Percentiles rank a stretch among this genome's conserved stretches.
phyloP scores from a whole-genome alignment of 2,329 filamentous ascomycete genomes.

The Thielaviopsis euricoi region DNA sequence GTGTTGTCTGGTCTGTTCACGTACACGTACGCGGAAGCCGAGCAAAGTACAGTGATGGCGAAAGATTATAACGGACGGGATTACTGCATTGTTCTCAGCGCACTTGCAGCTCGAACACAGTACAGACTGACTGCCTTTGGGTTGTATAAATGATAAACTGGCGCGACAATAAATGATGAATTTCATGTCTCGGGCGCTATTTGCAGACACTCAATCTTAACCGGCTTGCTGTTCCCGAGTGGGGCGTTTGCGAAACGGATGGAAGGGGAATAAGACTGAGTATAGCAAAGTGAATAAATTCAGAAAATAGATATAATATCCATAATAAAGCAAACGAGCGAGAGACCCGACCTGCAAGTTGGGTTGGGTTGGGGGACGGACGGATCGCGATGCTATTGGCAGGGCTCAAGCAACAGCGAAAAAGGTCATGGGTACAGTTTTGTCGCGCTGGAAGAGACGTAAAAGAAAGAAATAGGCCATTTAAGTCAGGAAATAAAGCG shows the following conservation, averaged over 20 bases:
- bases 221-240: background rate
- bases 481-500: background rate
- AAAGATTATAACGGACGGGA: no score
- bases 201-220: background rate
- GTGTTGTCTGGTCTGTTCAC: no score
- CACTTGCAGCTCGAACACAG: no score
- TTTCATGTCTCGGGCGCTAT: background rate
- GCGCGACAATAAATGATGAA: background rate
- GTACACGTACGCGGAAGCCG: no score
- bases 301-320: background rate
- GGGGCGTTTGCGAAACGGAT: background rate
- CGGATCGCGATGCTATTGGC: background rate
- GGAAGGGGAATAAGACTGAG: no score
- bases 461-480: background rate
- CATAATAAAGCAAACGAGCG: background rate
- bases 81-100: no score
- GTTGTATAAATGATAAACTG: no score
- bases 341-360: background rate
- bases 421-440: background rate
- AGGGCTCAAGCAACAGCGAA: background rate
- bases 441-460: background rate
- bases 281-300: no score
- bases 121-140: no score
- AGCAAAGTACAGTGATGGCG: background rate
- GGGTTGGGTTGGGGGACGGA: no score